Base-by-base conservation (phyloP, 768 basidiomycete species). In the Neoboletus brunneissimus region DNA sequence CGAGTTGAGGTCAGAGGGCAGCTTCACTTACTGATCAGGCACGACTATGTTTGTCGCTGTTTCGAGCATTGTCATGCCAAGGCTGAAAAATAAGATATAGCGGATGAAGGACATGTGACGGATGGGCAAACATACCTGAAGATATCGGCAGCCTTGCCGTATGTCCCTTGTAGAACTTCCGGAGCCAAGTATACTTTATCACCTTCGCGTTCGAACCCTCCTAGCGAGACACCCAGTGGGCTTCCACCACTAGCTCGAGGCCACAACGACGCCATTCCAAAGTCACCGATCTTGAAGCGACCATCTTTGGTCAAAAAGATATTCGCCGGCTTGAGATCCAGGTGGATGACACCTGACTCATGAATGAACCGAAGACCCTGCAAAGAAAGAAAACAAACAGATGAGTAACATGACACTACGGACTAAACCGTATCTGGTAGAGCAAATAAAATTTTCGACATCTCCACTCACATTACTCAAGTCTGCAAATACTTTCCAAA, bases 261-360 rank as follows among this genome's bases (percentile, higher is more conserved):
- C 89, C 92, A 95, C 51, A 93, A 65, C 7, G 92, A 91, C n/a
- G 96, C 95, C 87, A 99, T 94, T 10, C 97, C 97, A 76, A 98
- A 98, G 72, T 99, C 97, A 9, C 96, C 96, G 70, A 99, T 94
- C 76, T 93, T 94, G 76, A 99, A 88, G 44, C 88, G 82, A 2
- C 97, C 97, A 42, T 86, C 82, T 9, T 79, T 78, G 11, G 91
- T 94, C 64, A 99, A 80, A 68, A 99, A 94, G 49, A 99, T 87
- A 70, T 99, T 99, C 42, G 93, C 93, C 13, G 97, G 97, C 76
- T 99, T 99, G 61, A 99, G 75, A 75, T 99, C 97, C 53, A 99
- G 82, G 75, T 99, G 97, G 48, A 98, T 88, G 55, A 97, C 85
- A 53, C 88, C 87, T 43, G 87, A 82, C 63, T 83, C 80, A 73